Base-by-base conservation (phyloP, 164 flowering plant species). In the Nymphaea colorata region DNA sequence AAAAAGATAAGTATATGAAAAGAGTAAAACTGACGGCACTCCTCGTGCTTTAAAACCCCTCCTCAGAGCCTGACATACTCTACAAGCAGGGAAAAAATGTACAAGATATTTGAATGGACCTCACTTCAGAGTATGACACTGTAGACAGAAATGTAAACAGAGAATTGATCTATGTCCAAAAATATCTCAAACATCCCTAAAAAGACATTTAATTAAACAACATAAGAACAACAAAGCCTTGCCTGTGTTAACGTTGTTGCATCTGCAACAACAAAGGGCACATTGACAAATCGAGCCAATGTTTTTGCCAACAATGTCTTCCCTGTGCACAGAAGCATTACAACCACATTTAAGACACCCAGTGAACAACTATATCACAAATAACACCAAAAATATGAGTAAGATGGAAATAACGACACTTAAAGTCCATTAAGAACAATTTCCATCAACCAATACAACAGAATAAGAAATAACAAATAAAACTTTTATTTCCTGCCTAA, bases 221-320 rank as follows among this genome's bases (percentile, higher is more conserved):
- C 36, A 25, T 25, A 0, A 25, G 36, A 25, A 25, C 0, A 1
- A 25, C 36, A 25, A 25, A 25, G 36, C 36, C 87, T 86, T 77
- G 78, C 98, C 92, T 94, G 98, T 18, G 98, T 94, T 70, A 94
- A 76, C 43, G 92, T 85, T 70, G 98, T 94, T 45, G 98, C 97
- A 85, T 91, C 98, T 44, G 97, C 97, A 82, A 94, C 87, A 68
- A 90, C 98, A 82, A 94, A 91, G 0, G 98, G 98, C 53, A 94
- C 98, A 82, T 91, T 94, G 64, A 94, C 98, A 82, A 90, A 82
- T 36, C 96, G 92, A 71, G 98, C 98, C 47, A 94, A 83, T 25
- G 98, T 89, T 75, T 94, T 94, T 72, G 98, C 98, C 67, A 94
- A 89, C 65, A 94, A 82, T 11, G 98, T 91, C 84, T 94, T 94